Evolutionary conservation across 2,329 filamentous ascomycete genomes (phyloP).

Genomic region (Pseudogymnoascus sp.): DNA sequence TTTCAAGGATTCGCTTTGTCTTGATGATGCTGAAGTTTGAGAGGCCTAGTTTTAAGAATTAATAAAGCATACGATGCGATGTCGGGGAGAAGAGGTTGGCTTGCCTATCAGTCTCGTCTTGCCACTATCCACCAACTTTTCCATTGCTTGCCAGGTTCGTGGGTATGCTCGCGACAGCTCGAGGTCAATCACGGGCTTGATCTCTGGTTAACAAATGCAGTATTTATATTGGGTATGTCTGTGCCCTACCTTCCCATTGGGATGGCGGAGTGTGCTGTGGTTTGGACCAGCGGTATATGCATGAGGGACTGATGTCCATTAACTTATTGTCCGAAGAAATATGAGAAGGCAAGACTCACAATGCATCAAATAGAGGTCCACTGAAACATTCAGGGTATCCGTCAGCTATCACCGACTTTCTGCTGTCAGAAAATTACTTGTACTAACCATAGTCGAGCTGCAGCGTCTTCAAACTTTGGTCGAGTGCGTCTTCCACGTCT

Average conservation of each 20-base stretch:
- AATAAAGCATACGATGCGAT: not conserved
- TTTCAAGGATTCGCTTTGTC: constrained; percentile 35
- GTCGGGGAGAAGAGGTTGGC: constrained; percentile 28
- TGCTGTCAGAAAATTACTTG: constrained; percentile 12
- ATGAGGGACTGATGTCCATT: constrained; percentile 11
- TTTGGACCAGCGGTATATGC: not conserved
- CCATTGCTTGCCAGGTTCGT: constrained; percentile 40
- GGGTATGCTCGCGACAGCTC: constrained; percentile 10
- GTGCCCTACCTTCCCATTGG: not conserved
- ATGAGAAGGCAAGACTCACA: constrained; percentile 45
- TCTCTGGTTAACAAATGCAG: constrained; percentile 14
- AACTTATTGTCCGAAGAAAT: constrained; percentile 37
- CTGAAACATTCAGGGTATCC: constrained; percentile 18
- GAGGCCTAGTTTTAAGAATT: constrained; percentile 41
- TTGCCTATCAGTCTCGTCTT: constrained; percentile 43
- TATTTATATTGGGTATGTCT: constrained; percentile 12
- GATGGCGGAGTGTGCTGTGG: constrained; percentile 1
- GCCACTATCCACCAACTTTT: constrained; percentile 31
- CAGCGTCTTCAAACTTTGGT: constrained; percentile 75
- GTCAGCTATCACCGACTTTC: constrained; percentile 11
- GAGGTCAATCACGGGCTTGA: constrained; percentile 14
- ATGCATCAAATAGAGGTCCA: constrained; percentile 35
- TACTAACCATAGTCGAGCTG: constrained; percentile 65
- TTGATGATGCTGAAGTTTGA: constrained; percentile 41
- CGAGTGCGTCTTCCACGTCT: constrained; percentile 70